Conservation (phyloP, 495 filamentous ascomycete genomes). For the Penicillium daleae region DNA sequence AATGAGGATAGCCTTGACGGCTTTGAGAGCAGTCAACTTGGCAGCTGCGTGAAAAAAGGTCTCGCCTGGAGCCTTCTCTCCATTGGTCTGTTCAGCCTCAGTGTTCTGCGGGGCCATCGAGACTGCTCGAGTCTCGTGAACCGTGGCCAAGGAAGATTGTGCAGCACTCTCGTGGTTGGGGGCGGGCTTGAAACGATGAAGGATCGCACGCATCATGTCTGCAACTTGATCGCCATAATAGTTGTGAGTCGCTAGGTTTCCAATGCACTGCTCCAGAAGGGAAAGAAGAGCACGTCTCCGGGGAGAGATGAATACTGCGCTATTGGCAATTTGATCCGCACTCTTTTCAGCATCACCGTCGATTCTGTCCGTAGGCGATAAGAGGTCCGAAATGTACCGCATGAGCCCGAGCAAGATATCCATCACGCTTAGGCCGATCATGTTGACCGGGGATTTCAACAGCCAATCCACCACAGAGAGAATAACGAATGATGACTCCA, state of each 20-base stretch:
- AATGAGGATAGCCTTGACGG: slow-evolving; percentile 76
- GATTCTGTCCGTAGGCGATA: slow-evolving; percentile 62
- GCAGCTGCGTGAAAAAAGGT: slow-evolving; percentile 72
- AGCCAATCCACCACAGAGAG: slow-evolving; percentile 75
- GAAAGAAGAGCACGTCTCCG: slow-evolving; percentile 59
- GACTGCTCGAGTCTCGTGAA: slow-evolving; percentile 38
- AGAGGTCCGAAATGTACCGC: slow-evolving; percentile 72
- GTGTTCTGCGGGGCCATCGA: slow-evolving; percentile 11
- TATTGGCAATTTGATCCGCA: slow-evolving; percentile 11
- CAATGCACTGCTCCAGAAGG: slow-evolving; percentile 75
- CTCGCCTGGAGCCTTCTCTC: slow-evolving; percentile 44
- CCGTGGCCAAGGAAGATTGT: slow-evolving; percentile 42
- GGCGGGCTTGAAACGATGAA: slow-evolving; percentile 73
- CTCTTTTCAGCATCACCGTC: slow-evolving; percentile 29
- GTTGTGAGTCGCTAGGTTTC: slow-evolving; percentile 84
- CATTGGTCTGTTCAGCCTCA: slow-evolving; percentile 19
- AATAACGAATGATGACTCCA: slow-evolving; percentile 72
- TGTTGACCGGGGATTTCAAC: slow-evolving; percentile 83
- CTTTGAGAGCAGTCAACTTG: slow-evolving; percentile 74
- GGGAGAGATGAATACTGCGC: slow-evolving; percentile 41
- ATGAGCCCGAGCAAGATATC: slow-evolving; percentile 83
- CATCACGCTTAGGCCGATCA: slow-evolving; percentile 93
- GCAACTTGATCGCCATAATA: slow-evolving; percentile 94
- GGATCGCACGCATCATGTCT: slow-evolving; percentile 83
- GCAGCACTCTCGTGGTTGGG: slow-evolving; percentile 41